Evolutionary conservation across 192 early-diverging fungal genomes (phyloP).

Genomic region (Backusella luteola): DNA sequence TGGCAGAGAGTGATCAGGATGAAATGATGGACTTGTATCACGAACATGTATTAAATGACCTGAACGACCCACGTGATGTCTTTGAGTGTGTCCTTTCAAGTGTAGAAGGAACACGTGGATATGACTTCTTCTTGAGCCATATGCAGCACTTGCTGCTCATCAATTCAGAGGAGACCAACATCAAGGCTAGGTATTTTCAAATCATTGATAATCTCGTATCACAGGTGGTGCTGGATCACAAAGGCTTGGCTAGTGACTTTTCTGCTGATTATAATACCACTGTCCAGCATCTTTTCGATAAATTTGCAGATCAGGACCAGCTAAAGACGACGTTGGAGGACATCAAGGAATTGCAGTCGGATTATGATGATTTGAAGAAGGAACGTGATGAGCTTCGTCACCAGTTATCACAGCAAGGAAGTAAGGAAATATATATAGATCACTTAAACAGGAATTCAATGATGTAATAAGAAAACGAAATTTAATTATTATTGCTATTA

Average conservation of each 20-base stretch:
- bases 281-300: slow-evolving; percentile 69
- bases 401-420: slow-evolving; percentile 60
- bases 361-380: slow-evolving; percentile 62
- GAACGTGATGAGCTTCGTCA: slow-evolving; percentile 64
- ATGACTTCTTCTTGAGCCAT: slow-evolving; percentile 72
- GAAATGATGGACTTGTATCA: slow-evolving; percentile 66
- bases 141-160: slow-evolving; percentile 74
- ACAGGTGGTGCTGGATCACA: slow-evolving; percentile 79
- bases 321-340: slow-evolving; percentile 70
- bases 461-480: background rate
- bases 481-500: background rate
- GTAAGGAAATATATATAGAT: background rate
- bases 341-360: slow-evolving; percentile 58
- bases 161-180: slow-evolving; percentile 60
- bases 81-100: slow-evolving; percentile 69
- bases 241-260: slow-evolving; percentile 46
- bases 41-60: slow-evolving; percentile 67
- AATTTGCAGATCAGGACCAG: slow-evolving; percentile 80
- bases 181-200: slow-evolving; percentile 70
- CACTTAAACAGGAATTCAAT: background rate
- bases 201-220: slow-evolving; percentile 74
- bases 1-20: slow-evolving; percentile 47
- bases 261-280: slow-evolving; percentile 54
- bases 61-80: slow-evolving; percentile 74
- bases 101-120: slow-evolving; percentile 68